Conservation (phyloP, 2,329 filamentous ascomycete species). For the Metarhizium album region DNA sequence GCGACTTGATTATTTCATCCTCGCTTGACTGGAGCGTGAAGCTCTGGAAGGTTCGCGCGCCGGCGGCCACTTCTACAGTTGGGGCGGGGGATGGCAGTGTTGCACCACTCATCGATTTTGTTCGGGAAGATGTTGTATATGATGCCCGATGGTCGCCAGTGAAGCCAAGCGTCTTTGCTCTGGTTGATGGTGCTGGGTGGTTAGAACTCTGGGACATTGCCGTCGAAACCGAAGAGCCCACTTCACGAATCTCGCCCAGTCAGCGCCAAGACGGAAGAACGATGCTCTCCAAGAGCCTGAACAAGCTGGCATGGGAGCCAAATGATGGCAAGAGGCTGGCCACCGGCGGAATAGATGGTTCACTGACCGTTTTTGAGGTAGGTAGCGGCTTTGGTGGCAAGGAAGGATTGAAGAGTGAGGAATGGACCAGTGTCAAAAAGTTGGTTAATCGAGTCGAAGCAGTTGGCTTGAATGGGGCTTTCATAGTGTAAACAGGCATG, state of each 20-base stretch:
- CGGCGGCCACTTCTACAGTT: constrained; percentile 58
- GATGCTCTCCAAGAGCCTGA: constrained; percentile 75
- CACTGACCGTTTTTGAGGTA: constrained; percentile 89
- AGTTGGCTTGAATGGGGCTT: constrained; percentile 38
- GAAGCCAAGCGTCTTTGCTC: constrained; percentile 86
- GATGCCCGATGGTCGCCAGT: constrained; percentile 92
- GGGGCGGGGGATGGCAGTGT: constrained; percentile 43
- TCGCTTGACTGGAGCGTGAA: constrained; percentile 96
- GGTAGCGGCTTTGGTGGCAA: constrained; percentile 71
- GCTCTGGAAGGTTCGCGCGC: constrained; percentile 85
- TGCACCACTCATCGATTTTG: constrained; percentile 74
- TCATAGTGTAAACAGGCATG: constrained; percentile 12
- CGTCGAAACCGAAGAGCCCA: constrained; percentile 82
- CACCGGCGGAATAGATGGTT: constrained; percentile 83
- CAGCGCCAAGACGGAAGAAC: constrained; percentile 52
- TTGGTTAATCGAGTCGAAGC: constrained; percentile 67
- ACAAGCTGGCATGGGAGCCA: constrained; percentile 90
- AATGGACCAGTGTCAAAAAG: constrained; percentile 91
- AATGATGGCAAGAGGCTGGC: constrained; percentile 79
- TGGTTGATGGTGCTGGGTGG: constrained; percentile 86
- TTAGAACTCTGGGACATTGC: constrained; percentile 95
- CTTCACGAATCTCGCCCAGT: constrained; percentile 67
- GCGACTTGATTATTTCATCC: constrained; percentile 84
- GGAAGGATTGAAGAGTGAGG: constrained; percentile 72
- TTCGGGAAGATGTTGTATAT: constrained; percentile 92